Base-by-base conservation (phyloP, 192 early-diverging fungal species). In the Linnemannia exigua region DNA sequence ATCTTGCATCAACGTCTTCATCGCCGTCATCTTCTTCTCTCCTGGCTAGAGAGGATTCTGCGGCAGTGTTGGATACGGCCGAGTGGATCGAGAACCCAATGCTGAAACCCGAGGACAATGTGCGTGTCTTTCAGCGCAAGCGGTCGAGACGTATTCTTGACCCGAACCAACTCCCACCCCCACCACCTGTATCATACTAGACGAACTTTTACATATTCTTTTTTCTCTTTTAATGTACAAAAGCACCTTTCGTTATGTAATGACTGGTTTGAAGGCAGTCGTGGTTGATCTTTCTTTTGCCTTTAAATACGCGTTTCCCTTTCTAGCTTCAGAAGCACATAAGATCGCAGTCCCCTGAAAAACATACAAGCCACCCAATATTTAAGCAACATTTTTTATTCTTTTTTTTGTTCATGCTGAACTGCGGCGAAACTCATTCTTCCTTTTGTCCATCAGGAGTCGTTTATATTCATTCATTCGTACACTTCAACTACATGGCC, bases 61-160 rank as follows among this genome's bases (percentile, higher is more conserved):
- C 44, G 17, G 52, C 48, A 38, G 51, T 3, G 4, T 17, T 46
- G 25, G 19, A 28, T 44, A 3, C 47, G 41, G 38, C 28, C 2
- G 14, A 50, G 73, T n/a, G 11, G 14, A n/a, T 20, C 20, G 66
- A 35, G 15, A 79, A 70, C 41, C 77, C 73, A 35, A 31, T 71
- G 74, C 16, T 79, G 47, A 38, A 47, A 9, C 67, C 73, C 1
- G 76, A 79, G 37, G 82, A 84, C 31, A 84, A 84, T 52, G 82
- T 84, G 17, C 51, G 74, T 31, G 48, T 84, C 54, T 84, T 84
- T 79, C 71, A 79, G 52, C 75, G 82, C 11, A 84, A 79, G 68
- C 68, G 46, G 54, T 25, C 52, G 6, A 20, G 52, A 54, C 52
- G 52, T 5, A n/a, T 54, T n/a, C 22, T 67, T 36, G 33, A 67